phyloP scores from a whole-genome alignment of 2,329 filamentous ascomycete genomes.

The Aspergillus flavus region DNA sequence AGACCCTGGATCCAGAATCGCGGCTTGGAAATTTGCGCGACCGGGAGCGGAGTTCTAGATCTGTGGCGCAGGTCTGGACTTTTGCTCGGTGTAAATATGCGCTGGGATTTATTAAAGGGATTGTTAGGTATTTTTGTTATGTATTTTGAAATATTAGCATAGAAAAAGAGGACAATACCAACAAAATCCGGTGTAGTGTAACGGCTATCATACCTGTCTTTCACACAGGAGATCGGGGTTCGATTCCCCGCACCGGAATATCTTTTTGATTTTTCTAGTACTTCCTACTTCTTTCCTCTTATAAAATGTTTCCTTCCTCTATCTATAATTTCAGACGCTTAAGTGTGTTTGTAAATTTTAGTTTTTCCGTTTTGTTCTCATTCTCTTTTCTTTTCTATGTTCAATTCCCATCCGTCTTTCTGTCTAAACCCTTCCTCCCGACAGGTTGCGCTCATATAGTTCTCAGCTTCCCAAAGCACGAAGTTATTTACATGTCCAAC shows the following conservation, averaged over 20 bases:
- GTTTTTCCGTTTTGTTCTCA: not conserved
- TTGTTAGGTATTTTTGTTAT: not conserved
- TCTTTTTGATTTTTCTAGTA: not conserved
- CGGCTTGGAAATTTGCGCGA: not conserved
- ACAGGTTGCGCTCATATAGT: not conserved
- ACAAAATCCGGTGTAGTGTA: slow-evolving; percentile 18
- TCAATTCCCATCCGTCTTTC: no score
- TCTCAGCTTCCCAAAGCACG: not conserved
- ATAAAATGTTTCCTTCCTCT: not conserved
- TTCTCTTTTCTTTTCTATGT: not conserved
- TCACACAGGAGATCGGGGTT: slow-evolving; percentile 21
- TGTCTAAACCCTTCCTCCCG: not conserved
- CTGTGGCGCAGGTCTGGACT: not conserved
- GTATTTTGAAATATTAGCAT: rapidly evolving
- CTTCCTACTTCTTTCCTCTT: not conserved
- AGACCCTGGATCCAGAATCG: not conserved
- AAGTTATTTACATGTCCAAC: not conserved
- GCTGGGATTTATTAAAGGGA: not conserved
- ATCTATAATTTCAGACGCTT: no score
- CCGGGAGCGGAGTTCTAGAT: not conserved
- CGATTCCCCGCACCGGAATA: slow-evolving; percentile 19
- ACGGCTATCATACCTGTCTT: slow-evolving; percentile 20
- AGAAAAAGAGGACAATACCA: not conserved
- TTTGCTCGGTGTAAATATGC: not conserved
- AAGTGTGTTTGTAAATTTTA: not conserved